Evolutionary conservation across 2,329 filamentous ascomycete genomes (phyloP).

Genomic region (Fusarium pilosicola): DNA sequence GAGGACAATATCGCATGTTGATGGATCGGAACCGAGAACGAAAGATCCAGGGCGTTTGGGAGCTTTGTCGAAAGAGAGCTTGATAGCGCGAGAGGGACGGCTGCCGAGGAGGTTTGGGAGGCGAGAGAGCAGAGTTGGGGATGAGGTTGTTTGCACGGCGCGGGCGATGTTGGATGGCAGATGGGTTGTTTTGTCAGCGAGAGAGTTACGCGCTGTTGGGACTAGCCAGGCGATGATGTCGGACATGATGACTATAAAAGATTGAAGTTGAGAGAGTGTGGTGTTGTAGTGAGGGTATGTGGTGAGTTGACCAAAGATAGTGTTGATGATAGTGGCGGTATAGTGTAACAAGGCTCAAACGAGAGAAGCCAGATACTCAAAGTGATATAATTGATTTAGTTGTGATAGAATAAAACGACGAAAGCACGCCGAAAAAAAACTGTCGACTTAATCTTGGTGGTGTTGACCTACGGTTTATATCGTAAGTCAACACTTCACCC

Average conservation of each 20-base stretch:
- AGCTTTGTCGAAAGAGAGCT: constrained; percentile 49
- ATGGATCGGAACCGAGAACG: constrained; percentile 52
- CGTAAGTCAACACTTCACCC: constrained; percentile 14
- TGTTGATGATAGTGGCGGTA: not conserved
- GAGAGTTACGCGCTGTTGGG: constrained; percentile 48
- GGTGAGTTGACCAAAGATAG: constrained; percentile 11
- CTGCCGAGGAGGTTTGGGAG: constrained; percentile 43
- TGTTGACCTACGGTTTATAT: constrained; percentile 30
- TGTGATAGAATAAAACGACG: not conserved
- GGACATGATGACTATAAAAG: constrained; percentile 25
- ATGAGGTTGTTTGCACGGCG: constrained; percentile 40
- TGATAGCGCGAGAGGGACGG: constrained; percentile 46
- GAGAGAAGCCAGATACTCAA: constrained; percentile 34
- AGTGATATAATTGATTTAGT: not conserved
- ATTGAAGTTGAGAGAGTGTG: constrained; percentile 6
- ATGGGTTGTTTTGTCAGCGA: constrained; percentile 48
- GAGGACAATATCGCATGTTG: constrained; percentile 51
- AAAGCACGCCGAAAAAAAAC: constrained; percentile 32
- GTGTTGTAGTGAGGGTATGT: constrained; percentile 10
- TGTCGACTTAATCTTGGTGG: not conserved
- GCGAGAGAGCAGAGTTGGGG: constrained; percentile 42
- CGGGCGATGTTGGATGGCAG: constrained; percentile 48
- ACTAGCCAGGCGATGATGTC: constrained; percentile 55
- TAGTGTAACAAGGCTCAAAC: constrained; percentile 33
- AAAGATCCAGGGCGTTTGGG: constrained; percentile 51